Evolutionary conservation across 331 rosid genomes (phyloP).

Genomic region (Malus hybrid): DNA sequence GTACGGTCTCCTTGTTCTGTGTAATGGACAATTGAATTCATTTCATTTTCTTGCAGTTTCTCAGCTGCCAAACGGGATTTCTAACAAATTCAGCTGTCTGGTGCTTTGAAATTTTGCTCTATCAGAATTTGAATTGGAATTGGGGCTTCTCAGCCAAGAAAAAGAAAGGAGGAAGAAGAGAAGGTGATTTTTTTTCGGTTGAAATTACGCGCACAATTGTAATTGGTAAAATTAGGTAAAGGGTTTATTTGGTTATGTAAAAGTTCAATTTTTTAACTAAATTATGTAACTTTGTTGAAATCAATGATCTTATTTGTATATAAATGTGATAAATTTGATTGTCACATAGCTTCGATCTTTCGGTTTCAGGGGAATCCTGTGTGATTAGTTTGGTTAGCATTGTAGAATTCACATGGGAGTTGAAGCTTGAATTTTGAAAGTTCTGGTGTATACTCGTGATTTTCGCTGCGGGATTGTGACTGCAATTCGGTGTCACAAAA

Average conservation of each 20-base stretch:
- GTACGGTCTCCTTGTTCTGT: no score
- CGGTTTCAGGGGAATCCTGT: slow-evolving; percentile 17
- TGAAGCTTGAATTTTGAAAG: slow-evolving; percentile 20
- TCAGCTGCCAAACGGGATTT: no score
- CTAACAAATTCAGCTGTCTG: no score
- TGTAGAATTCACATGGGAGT: slow-evolving; percentile 15
- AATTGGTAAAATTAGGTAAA: background rate
- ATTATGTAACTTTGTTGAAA: background rate
- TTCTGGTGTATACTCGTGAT: slow-evolving; percentile 21
- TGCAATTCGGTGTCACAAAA: slow-evolving; percentile 24
- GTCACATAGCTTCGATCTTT: background rate
- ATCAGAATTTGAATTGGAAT: background rate
- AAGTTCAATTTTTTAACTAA: background rate
- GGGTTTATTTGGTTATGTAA: background rate
- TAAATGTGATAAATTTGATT: background rate
- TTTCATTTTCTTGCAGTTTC: no score
- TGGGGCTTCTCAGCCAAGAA: background rate
- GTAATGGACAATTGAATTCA: no score
- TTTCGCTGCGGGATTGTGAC: slow-evolving; percentile 21
- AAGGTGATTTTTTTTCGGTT: background rate
- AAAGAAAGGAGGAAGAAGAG: background rate
- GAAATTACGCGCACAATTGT: background rate
- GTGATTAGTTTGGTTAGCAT: slow-evolving; percentile 9
- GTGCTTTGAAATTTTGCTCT: background rate
- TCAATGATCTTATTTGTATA: background rate